Base-by-base conservation (phyloP, 2,329 filamentous ascomycete species). In the Phialemonium atrogriseum region DNA sequence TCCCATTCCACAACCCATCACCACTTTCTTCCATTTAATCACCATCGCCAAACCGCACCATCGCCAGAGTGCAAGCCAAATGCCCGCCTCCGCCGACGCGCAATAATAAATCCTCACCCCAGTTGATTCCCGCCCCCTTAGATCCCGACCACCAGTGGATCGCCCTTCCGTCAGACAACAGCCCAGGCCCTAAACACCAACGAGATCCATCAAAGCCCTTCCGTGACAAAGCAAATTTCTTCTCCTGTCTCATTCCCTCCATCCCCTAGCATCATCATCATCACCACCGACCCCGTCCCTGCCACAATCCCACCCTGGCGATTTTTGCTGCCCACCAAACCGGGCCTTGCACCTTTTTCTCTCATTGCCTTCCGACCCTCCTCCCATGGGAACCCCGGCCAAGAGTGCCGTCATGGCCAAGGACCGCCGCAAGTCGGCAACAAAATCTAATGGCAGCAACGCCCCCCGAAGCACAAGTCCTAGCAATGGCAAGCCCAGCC, bases 361-460 rank as follows among this genome's bases (percentile, higher is more conserved):
- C 25, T 32, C 29, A 13, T 13, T 20, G 15, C 18, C 10, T 15
- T 22, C 17, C 31, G 30, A 24, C 34, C 26, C 38, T 24, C 18
- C 30, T 39, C 44, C 34, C 24, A 63, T 63, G 59, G 46, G 58
- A 31, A 46, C 56, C 24, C 41, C 49, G 14, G 48, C 42, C 46
- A 61, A 60, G 48, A 45, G 46, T 14, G 49, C 52, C 22, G 41
- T 50, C 36, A 42, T 53, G 37, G 42, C 47, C 40, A 65, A 62
- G 48, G 60, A 64, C 39, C 57, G 60, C 20, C 60, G 60, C 41
- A 66, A 62, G 55, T 62, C 61, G 19, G 45, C 50, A 5, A 50
- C 48, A 34, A 50, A 53, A 42, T 24, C 32, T 4, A 44, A 39
- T 34, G 35, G 27, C 15, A 28, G 37, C 10, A 28, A 30, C 10